phyloP scores from a whole-genome alignment of 2,329 filamentous ascomycete genomes.

The Penicillium sp. region DNA sequence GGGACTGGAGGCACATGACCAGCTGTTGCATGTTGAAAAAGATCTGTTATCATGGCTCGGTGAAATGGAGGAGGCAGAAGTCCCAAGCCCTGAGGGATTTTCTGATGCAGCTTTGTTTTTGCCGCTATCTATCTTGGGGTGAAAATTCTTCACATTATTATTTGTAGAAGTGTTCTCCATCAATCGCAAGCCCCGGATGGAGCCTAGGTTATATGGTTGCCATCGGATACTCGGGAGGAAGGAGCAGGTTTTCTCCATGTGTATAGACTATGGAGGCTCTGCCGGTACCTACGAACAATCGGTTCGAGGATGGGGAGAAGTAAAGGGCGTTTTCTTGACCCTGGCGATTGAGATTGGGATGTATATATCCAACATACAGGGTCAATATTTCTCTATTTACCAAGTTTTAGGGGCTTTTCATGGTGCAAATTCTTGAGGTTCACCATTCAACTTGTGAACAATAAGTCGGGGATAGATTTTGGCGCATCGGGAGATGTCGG shows the following conservation, averaged over 20 bases:
- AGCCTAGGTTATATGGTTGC: conserved; percentile 19
- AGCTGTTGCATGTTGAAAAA: not conserved
- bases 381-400: too few relatives aligned
- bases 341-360: too few relatives aligned
- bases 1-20: conserved; percentile 10
- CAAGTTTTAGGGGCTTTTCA: too few relatives aligned
- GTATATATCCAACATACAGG: too few relatives aligned
- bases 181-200: not conserved
- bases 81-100: conserved; percentile 6
- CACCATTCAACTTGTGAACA: not conserved
- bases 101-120: not conserved
- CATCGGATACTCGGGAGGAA: conserved; percentile 37
- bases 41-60: conserved; percentile 11
- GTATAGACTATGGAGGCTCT: conserved; percentile 12
- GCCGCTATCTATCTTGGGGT: not conserved
- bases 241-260: conserved; percentile 34
- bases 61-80: not conserved
- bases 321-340: too few relatives aligned
- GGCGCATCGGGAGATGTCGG: conserved; percentile 46
- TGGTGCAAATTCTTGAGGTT: too few relatives aligned
- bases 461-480: conserved; percentile 25
- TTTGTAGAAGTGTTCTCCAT: not conserved
- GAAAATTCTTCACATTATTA: conserved; percentile 15
- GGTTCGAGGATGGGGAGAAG: not conserved
- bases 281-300: conserved; percentile 1